phyloP scores from a whole-genome alignment of 208 protist species.

The Acanthamoeba triangularis region DNA sequence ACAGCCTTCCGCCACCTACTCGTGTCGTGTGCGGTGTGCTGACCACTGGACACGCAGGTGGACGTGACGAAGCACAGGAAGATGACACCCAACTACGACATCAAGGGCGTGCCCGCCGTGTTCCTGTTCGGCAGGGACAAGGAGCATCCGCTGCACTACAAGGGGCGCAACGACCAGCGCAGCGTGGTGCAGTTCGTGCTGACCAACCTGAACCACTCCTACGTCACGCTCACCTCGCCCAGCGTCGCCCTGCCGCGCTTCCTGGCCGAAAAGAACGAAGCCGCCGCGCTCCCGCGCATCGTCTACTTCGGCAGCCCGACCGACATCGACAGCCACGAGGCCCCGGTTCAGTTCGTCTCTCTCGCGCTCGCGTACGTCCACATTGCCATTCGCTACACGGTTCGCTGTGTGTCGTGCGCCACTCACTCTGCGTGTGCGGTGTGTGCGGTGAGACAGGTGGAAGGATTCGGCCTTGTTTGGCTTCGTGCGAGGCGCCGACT shows the following conservation, averaged over 20 bases:
- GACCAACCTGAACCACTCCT: constrained; percentile 9
- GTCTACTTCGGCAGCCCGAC: not conserved
- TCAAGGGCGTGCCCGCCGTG: not conserved
- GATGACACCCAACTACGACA: not conserved
- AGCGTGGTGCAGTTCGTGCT: constrained; percentile 8
- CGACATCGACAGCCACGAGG: not conserved
- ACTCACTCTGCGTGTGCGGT: too few relatives aligned
- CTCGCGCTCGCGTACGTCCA: not conserved
- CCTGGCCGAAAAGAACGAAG: not conserved
- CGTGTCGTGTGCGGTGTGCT: not conserved
- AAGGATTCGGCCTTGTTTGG: constrained; percentile 13
- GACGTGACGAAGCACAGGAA: not conserved
- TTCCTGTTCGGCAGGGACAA: not conserved
- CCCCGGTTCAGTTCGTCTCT: not conserved
- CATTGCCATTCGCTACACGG: too few relatives aligned
- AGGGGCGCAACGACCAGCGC: not conserved
- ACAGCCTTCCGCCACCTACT: not conserved
- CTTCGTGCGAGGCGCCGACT: not conserved
- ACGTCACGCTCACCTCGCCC: not conserved
- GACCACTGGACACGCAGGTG: not conserved
- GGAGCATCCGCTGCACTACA: not conserved
- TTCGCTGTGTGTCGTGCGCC: not conserved
- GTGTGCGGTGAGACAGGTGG: not conserved
- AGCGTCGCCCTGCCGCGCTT: not conserved
- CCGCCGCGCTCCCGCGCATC: not conserved